phyloP scores from a whole-genome alignment of 768 basidiomycete genomes.

The Trametes maxima region DNA sequence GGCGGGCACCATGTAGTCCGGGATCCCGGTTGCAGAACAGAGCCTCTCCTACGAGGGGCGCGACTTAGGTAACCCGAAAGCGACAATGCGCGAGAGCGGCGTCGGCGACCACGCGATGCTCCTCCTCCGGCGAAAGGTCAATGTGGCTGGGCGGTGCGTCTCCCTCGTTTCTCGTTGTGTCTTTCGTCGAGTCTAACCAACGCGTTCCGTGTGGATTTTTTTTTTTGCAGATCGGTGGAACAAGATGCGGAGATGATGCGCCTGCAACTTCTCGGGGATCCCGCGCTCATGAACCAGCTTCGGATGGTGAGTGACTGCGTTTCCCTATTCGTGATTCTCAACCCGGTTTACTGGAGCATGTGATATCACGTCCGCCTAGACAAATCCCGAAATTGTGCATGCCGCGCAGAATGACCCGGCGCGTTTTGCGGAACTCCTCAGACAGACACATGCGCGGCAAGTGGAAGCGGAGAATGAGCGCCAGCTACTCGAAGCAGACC shows the following conservation, averaged over 20 bases:
- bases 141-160: conserved; percentile 47
- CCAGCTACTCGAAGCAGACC: conserved; percentile 77
- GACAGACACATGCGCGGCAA: conserved; percentile 61
- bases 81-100: conserved; percentile 68
- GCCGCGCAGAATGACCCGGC: conserved; percentile 70
- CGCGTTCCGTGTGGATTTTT: too few relatives aligned
- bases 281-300: conserved; percentile 73
- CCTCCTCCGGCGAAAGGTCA: conserved; percentile 63
- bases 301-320: conserved; percentile 51
- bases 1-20: conserved; percentile 52
- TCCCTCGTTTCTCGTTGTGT: conserved; percentile 1
- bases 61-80: conserved; percentile 65
- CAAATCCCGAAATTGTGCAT: conserved; percentile 77
- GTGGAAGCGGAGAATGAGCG: conserved; percentile 62
- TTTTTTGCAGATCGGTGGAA: conserved; percentile 54
- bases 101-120: conserved; percentile 69
- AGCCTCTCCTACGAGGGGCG: conserved; percentile 66
- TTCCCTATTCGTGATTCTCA: neutral
- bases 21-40: conserved; percentile 72
- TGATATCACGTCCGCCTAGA: conserved; percentile 48
- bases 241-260: conserved; percentile 92
- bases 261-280: conserved; percentile 84
- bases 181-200: neutral
- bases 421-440: conserved; percentile 75
- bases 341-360: too few relatives aligned